Evolutionary conservation across 179 eudicot genomes (phyloP), one percentile per base, ranked within the genome.

Genomic region (Silene noctiflora): DNA sequence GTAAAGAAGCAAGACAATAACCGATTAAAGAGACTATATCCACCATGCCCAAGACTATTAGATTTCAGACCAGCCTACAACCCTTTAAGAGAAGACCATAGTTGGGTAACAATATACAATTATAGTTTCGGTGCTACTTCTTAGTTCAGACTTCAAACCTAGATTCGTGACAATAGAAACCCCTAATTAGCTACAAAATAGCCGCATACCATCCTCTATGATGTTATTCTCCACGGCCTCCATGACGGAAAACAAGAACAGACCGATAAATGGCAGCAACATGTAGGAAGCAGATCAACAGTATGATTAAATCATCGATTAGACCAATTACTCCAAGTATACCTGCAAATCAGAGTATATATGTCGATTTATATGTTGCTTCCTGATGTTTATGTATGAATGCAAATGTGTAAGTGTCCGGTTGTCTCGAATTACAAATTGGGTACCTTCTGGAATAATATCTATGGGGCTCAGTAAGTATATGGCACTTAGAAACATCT

Each of bases 401-500:
- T 29, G 20, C 42, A 64, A 27, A 64, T 64, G 39, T 64, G 39
- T 1, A 14, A 64, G 2, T 14, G 68, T 64, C 39, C 3, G 17
- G 8, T 71, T 51, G 8, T 71, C 13, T 51, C 17, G 61, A 24
- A 55, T 16, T 29, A 72, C 35, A 5, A 20, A 62, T 3, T 17
- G 20, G 29, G 21, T 95, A 93, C 98, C 97, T 95, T 93, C 99
- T 1, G 99, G 98, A 75, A 95, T 89, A 71, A 95, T 84, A 83
- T 95, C 99, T 44, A 95, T 87, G 0, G 99, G 99, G 80, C 97
- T 91, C 46, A 95, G 13, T 21, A 95, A 70, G 79, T 95, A 95
- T 75, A 95, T 76, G 29, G 72, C 85, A 83, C 97, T 89, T 12
- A 87, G 62, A 85, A 81, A 66, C 14, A 81, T 21, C 79, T 78